These are phyloP conservation scores for Oxalis stricta DNA, from an alignment of 441 rosid genomes.

Conservation along the genomic window DNA sequence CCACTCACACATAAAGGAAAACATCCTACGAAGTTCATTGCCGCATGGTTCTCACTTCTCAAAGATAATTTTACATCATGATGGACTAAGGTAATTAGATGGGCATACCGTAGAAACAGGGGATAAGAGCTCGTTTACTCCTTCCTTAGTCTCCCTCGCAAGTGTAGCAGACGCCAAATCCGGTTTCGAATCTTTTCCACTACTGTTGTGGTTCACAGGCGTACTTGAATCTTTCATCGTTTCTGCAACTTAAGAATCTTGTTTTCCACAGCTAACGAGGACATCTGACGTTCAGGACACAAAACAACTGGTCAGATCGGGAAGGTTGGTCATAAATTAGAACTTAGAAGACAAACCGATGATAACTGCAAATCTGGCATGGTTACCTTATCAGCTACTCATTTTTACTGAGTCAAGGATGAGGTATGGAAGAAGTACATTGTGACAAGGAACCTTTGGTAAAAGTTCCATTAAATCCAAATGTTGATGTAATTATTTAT, in stretches of 20 bases:
- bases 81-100: too few species aligned
- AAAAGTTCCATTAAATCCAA: neutral
- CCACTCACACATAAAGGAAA: too few species aligned
- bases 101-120: slow-evolving; percentile 24
- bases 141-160: slow-evolving; percentile 14
- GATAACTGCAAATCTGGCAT: neutral
- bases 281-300: slow-evolving; percentile 31
- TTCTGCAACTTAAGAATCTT: slow-evolving; percentile 46
- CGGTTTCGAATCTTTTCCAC: slow-evolving; percentile 11
- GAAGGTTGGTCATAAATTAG: neutral
- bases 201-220: slow-evolving; percentile 6
- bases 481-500: neutral
- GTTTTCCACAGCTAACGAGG: slow-evolving; percentile 47
- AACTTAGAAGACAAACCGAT: neutral
- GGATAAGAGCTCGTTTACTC: slow-evolving; percentile 12
- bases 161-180: slow-evolving; percentile 13
- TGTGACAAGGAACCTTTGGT: neutral
- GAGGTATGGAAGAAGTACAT: neutral
- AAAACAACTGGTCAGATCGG: neutral
- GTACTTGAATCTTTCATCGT: slow-evolving; percentile 17
- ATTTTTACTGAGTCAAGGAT: too few species aligned
- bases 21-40: too few species aligned
- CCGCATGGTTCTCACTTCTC: too few species aligned
- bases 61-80: too few species aligned
- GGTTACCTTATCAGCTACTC: too few species aligned